Percentiles rank a stretch among this genome's conserved stretches.
Conservation (phyloP, 352 stramenopile genomes). For the Pythium sp. region DNA sequence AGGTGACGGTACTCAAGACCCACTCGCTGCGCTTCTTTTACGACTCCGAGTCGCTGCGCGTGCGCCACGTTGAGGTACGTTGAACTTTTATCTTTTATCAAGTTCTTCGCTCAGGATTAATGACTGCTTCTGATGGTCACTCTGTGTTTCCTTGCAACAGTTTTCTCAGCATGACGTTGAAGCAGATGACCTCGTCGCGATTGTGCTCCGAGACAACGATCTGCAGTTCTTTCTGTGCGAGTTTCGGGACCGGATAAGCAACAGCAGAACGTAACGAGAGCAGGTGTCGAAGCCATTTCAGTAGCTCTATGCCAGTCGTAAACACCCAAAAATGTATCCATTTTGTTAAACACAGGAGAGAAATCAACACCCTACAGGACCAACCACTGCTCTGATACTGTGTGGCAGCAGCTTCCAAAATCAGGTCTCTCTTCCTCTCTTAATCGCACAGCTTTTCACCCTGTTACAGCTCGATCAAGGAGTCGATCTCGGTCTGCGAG, state of each 20-base stretch:
- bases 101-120: too few species aligned
- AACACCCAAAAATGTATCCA: background rate
- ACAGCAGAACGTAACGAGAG: background rate
- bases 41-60: conserved; percentile 43
- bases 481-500: conserved; percentile 35
- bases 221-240: conserved; percentile 55
- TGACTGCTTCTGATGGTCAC: too few species aligned
- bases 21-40: conserved; percentile 62
- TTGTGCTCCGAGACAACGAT: conserved; percentile 60
- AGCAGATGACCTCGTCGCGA: conserved; percentile 44
- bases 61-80: conserved; percentile 60
- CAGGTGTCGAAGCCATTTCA: background rate
- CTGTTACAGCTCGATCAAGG: conserved; percentile 8
- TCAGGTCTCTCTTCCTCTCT: background rate
- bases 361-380: background rate
- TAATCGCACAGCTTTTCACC: background rate
- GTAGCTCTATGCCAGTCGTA: background rate
- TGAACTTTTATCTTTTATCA: background rate
- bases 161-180: conserved; percentile 27
- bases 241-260: conserved; percentile 50
- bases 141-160: conserved; percentile 8
- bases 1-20: conserved; percentile 50
- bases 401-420: background rate
- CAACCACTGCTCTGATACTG: background rate
- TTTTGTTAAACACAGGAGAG: conserved; percentile 1